A percentile compares a stretch with the other conserved stretches of the same genome.
Conservation (phyloP, 139 green algal species). For the Volvox africanus region DNA sequence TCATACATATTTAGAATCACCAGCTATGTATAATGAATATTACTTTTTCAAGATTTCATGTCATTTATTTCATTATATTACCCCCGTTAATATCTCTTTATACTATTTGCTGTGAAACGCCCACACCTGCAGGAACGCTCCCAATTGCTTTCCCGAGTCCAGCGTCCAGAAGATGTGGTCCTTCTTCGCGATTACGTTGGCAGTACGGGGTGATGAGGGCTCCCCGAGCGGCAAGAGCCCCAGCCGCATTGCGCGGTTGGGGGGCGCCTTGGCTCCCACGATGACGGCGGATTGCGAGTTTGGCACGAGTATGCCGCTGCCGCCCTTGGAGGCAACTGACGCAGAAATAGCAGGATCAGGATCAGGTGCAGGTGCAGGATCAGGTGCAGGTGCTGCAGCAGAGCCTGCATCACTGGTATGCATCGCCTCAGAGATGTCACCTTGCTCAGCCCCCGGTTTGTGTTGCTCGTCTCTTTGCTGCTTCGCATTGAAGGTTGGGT, state of each 20-base stretch:
- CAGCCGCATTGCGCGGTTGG: constrained; percentile 16
- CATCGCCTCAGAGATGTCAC: background rate
- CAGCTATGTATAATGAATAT: no score
- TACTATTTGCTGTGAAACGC: no score
- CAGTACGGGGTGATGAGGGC: constrained; percentile 16
- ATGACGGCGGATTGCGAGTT: background rate
- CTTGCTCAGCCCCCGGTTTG: background rate
- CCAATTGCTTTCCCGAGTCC: background rate
- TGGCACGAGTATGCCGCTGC: background rate
- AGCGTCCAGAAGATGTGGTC: constrained; percentile 36
- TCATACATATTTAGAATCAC: no score
- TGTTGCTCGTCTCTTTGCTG: background rate
- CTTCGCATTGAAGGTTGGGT: constrained; percentile 10
- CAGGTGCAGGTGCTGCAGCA: no score
- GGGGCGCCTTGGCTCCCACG: background rate
- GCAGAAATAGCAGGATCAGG: background rate
- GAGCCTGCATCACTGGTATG: background rate
- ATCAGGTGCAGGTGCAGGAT: no score
- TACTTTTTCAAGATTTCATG: no score
- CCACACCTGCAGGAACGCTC: constrained; percentile 33
- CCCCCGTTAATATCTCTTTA: no score
- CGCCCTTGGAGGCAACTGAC: background rate
- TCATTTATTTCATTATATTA: no score
- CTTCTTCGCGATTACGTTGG: constrained; percentile 37
- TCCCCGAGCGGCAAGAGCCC: constrained; percentile 37